phyloP scores from a whole-genome alignment of 345 rosid genomes.

The Anastatica hierochuntica region DNA sequence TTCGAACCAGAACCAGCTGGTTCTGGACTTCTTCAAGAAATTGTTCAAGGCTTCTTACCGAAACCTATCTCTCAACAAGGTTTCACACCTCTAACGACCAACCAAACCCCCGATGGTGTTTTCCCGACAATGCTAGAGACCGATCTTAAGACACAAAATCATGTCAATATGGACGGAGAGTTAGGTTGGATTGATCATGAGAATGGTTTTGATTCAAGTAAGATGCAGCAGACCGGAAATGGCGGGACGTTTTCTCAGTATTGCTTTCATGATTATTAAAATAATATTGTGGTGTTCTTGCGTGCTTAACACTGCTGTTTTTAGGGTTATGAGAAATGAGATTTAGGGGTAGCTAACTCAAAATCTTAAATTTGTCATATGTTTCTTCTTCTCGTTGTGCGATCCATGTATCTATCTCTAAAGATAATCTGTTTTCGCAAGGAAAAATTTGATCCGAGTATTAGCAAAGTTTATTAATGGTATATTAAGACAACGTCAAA shows the following conservation, averaged over 20 bases:
- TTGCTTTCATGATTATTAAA: conserved; percentile 18
- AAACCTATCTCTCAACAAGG: conserved; percentile 17
- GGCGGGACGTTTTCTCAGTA: conserved; percentile 21
- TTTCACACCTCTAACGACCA: not conserved
- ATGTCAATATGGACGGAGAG: conserved; percentile 15
- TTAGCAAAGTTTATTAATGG: not conserved
- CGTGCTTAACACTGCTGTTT: not conserved
- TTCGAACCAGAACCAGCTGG: conserved; percentile 50
- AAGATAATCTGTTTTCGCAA: not conserved
- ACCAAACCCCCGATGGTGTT: conserved; percentile 5
- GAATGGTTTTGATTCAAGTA: conserved; percentile 16
- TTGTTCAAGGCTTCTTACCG: conserved; percentile 62
- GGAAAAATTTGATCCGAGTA: not conserved
- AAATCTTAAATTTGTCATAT: not conserved
- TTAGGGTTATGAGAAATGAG: conserved; percentile 9
- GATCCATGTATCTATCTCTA: not conserved
- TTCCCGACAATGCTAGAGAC: conserved; percentile 1
- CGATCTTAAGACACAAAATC: conserved; percentile 7
- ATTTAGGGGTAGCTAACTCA: not conserved
- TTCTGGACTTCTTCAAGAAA: conserved; percentile 80
- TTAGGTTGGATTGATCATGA: conserved; percentile 15
- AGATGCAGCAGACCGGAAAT: conserved; percentile 10
- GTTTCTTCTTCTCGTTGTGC: not conserved
- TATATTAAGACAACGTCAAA: conserved; percentile 12
- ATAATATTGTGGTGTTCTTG: not conserved